These are phyloP conservation scores for Pleurotus sapidus DNA, from an alignment of 768 basidiomycete species.

Conservation along the genomic window DNA sequence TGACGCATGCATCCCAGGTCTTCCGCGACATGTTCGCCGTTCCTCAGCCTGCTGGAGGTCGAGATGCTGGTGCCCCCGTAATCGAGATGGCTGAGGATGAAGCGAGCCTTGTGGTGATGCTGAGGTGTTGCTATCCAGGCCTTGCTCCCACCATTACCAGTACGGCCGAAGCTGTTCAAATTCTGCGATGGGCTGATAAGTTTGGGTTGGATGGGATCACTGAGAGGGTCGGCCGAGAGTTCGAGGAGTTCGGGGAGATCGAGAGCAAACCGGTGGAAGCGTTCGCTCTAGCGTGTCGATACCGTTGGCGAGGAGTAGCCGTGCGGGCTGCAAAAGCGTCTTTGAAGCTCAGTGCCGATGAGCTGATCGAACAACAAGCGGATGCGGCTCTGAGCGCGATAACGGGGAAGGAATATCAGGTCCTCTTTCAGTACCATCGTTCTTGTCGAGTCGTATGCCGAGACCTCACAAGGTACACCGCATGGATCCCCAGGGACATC, in stretches of 20 bases:
- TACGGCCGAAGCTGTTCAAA: not conserved
- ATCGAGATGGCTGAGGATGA: slow-evolving; percentile 14
- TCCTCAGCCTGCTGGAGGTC: not conserved
- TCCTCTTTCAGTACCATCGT: not conserved
- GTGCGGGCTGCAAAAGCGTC: not conserved
- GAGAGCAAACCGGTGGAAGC: slow-evolving; percentile 32
- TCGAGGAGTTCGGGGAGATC: slow-evolving; percentile 26
- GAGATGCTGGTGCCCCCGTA: not conserved
- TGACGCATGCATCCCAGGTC: not conserved
- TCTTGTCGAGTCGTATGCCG: not conserved
- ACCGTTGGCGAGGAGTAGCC: not conserved
- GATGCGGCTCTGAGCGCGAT: not conserved
- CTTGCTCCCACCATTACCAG: not conserved
- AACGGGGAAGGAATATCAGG: not conserved
- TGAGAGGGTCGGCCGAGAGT: slow-evolving; percentile 24
- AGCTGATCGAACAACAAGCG: not conserved
- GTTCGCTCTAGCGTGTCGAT: slow-evolving; percentile 33
- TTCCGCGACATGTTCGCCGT: slow-evolving; percentile 3
- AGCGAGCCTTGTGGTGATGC: slow-evolving; percentile 1
- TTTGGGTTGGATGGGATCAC: slow-evolving; percentile 26
- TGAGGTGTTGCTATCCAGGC: slow-evolving; percentile 4
- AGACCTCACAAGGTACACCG: not conserved
- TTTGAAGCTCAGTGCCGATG: not conserved
- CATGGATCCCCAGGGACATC: not conserved
- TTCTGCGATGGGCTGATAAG: slow-evolving; percentile 20